Percentiles rank a stretch among this genome's conserved stretches.
Conservation (phyloP, 2,329 filamentous ascomycete genomes). For the Alternaria sp. region DNA sequence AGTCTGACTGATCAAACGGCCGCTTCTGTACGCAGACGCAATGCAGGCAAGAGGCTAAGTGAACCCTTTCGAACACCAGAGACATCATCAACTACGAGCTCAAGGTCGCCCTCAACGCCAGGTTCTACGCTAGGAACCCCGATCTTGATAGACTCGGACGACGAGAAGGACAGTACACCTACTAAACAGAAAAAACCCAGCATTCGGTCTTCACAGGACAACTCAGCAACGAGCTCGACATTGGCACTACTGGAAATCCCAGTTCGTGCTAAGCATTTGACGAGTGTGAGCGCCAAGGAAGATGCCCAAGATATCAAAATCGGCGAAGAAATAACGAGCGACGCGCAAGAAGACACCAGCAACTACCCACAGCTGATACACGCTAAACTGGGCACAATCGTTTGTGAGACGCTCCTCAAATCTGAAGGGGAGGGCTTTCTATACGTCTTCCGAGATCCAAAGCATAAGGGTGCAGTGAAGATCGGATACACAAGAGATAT, state of each 20-base stretch:
- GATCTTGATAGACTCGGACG: neutral
- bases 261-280: too few relatives aligned
- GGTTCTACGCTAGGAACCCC: neutral
- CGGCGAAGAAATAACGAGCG: neutral
- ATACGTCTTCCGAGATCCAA: neutral
- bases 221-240: too few relatives aligned
- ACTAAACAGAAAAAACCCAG: neutral
- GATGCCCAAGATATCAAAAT: too few relatives aligned
- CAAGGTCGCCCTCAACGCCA: neutral
- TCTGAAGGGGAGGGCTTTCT: neutral
- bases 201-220: neutral
- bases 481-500: neutral
- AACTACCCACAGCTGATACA: neutral
- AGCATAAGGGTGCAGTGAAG: neutral
- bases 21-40: neutral
- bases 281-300: too few relatives aligned
- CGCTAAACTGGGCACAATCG: neutral
- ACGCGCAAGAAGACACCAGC: neutral
- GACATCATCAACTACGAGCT: neutral
- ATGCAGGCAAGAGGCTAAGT: too few relatives aligned
- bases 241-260: too few relatives aligned
- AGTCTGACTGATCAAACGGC: neutral
- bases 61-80: too few relatives aligned
- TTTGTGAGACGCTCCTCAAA: neutral
- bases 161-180: neutral